These are phyloP conservation scores for Prunus yedoensis DNA, from an alignment of 331 rosid species.

Conservation along the genomic window DNA sequence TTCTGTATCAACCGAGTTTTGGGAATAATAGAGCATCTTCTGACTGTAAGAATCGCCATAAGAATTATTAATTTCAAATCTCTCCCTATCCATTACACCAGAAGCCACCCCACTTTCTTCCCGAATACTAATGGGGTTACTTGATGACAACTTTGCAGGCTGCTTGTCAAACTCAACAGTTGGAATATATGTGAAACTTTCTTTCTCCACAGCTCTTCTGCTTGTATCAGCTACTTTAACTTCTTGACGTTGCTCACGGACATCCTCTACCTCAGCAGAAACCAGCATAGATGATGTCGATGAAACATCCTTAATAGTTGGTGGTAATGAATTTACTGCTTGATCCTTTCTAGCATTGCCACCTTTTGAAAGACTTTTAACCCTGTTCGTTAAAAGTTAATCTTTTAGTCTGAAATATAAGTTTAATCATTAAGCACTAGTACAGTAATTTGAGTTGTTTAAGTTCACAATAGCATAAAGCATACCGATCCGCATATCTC, in stretches of 20 bases:
- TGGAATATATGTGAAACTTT: conserved; percentile 47
- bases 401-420: conserved; percentile 23
- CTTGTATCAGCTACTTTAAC: conserved; percentile 52
- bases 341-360: conserved; percentile 88
- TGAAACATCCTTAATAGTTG: conserved; percentile 58
- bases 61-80: conserved; percentile 53
- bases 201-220: conserved; percentile 63
- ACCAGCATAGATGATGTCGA: conserved; percentile 50
- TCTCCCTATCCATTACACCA: conserved; percentile 55
- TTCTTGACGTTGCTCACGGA: conserved; percentile 62
- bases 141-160: conserved; percentile 44
- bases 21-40: conserved; percentile 54
- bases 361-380: conserved; percentile 88
- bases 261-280: conserved; percentile 52
- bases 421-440: background rate
- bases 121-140: conserved; percentile 42
- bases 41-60: conserved; percentile 50
- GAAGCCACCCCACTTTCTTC: conserved; percentile 58
- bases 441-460: conserved; percentile 5
- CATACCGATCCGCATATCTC: conserved; percentile 97
- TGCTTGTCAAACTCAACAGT: conserved; percentile 65
- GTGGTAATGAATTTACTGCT: conserved; percentile 45
- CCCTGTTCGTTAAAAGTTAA: conserved; percentile 54
- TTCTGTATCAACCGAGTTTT: conserved; percentile 50
- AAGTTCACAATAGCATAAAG: conserved; percentile 23